Evolutionary conservation across 495 filamentous ascomycete genomes (phyloP), one percentile per base, ranked within the genome.

Genomic region (Hyaloscypha hepaticicola): DNA sequence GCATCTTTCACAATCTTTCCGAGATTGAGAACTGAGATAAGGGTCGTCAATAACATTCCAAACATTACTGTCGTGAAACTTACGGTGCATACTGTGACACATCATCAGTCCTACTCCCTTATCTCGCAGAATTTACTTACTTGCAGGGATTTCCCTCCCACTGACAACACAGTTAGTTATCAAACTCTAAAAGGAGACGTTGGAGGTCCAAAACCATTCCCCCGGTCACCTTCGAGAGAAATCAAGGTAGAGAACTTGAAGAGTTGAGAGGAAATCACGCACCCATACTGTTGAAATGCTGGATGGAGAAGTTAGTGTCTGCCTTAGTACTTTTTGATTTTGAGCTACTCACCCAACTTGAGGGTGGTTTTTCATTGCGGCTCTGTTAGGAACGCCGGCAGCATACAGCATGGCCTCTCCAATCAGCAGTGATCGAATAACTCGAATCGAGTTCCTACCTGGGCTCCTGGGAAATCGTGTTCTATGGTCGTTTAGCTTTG

Each of bases 91-190:
- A 55, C 70, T 72, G 55, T 66, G 33, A 63, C 53, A 72, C 57
- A 34, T 26, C 16, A 16, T 52, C 26, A 65, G 52, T 62, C 22
- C 8, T 11, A 61, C 55, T n/a, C 31, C 34, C 11, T 56, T 61
- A 55, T 64, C 33, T 70, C 57, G 24, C n/a, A 34, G 55, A 58
- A 33, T 38, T 48, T 52, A 70, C 72, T 63, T 69, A 75, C 76
- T 92, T 92, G 79, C 90, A 93, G 33, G 95, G 92, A 73, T 99
- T 99, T 28, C 95, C 95, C 76, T 99, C 95, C 93, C 93, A 99
- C 69, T 60, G 22, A 0, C 4, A 16, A 4, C 38, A 16, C 4
- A 16, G 4, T 45, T 16, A 45, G 38, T 45, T 45, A 45, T 45
- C 38, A 19, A 14, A 16, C 33, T 22, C 38, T 45, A 14, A 24